Base-by-base conservation (phyloP, 495 filamentous ascomycete species). In the Aspergillus panamensis region DNA sequence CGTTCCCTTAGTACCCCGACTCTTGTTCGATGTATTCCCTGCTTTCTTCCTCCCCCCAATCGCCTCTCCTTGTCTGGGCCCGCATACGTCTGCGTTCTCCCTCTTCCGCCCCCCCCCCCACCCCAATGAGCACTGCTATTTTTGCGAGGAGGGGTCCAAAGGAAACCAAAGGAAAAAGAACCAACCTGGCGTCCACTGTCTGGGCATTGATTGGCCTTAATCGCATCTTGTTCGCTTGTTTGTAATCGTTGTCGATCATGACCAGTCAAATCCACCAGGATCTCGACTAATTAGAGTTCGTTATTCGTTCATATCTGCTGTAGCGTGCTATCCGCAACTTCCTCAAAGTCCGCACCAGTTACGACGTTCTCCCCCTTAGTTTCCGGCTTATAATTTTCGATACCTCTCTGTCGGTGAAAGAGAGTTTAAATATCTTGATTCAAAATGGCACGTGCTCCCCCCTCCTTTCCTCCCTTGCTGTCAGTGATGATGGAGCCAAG, bases 351-450 rank as follows among this genome's bases (percentile, higher is more conserved):
- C 87, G 94, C 61, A 97, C 88, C 35, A 96, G 92, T 68, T 97
- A 99, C 80, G 94, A 99, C 75, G 95, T 99, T 60, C 84, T 99
- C 20, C 94, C 94, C n/a, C 84, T 99, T 48, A 96, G 92, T 58
- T 99, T 94, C 74, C 87, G 94, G 55, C 85, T 99, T 51, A 92
- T 99, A 67, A 84, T 97, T 52, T 89, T 99, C 70, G 94, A 97
- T 71, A 97, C 92, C 47, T 84, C 89, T 55, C 81, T 99, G 49
- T 85, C 96, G 20, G 95, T 99, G 58, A 96, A 95, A 76, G 96
- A 97, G 82, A 96, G 92, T 73, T 74, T 99, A 58, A 91, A 91
- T 68, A 96, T 96, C 57, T 80, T 98, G 58, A 90, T 93, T n/a
- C 93, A 97, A 66, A 97, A 97, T 83, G 93, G 94, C 93, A 80